Base-by-base conservation (phyloP, 805 yeast species). In the Ogataea henricii region DNA sequence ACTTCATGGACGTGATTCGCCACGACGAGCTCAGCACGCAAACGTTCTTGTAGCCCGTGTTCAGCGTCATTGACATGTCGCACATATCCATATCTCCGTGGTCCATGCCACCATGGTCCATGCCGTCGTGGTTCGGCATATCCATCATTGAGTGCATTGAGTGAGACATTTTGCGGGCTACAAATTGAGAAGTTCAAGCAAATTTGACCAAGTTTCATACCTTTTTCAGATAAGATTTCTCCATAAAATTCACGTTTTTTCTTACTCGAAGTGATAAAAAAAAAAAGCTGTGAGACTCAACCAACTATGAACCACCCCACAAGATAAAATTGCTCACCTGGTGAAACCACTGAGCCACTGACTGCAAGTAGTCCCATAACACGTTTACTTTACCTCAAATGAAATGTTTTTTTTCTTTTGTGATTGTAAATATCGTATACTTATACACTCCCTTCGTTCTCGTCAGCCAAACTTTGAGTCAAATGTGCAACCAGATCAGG, bases 1-100 rank as follows among this genome's bases (percentile, higher is more conserved):
- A 74, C 1, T 47, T 26, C 18, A 58, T 48, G 2, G 71, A 66
- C 26, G 64, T 60, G 35, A 74, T 64, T 53, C 67, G 72, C 74
- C 78, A 71, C 52, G 67, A 56, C 9, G 67, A 55, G 32, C 71
- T 64, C 25, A 74, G 60, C 9, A 74, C 69, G 53, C 79, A 74
- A 1, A 74, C 61, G 53, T 74, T 68, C 46, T 68, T 53, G 64
- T 74, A 74, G 43, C 73, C 73, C 56, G 72, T 65, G 7, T 73
- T 74, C 49, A 74, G 61, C 7, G 69, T 48, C 79, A 74, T 74
- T 51, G 72, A 56, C 66, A 65, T 65, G 30, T 58, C 55, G 42
- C 71, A 67, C 67, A 61, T 64, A 21, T 45, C 57, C 55, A 49
- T 51, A n/a, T 46, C 52, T n/a, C 53, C 53, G 20, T 51, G 53